Percentiles rank a stretch among this genome's conserved stretches.
Conservation (phyloP, 371 early-diverging fungal genomes). For the Apophysomyces ossiformis region DNA sequence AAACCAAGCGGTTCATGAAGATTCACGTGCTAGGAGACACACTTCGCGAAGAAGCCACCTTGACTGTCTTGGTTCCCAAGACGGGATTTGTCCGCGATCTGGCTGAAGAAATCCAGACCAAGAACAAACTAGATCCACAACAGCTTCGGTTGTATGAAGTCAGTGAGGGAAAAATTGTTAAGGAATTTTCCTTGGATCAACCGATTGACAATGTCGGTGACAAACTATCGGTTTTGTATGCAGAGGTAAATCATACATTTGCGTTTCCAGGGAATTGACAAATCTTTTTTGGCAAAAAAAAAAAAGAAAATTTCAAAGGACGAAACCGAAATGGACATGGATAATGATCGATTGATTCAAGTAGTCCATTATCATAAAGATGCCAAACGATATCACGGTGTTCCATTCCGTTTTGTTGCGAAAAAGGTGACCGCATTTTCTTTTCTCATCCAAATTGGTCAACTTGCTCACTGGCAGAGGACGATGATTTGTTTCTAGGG, state of each 20-base stretch:
- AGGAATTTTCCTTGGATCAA: conserved; percentile 45
- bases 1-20: conserved; percentile 64
- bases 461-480: not conserved
- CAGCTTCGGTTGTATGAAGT: conserved; percentile 51
- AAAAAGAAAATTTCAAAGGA: conserved; percentile 67
- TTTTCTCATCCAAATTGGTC: conserved; percentile 4
- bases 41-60: conserved; percentile 29
- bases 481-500: conserved; percentile 31
- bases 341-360: conserved; percentile 57
- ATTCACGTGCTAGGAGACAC: conserved; percentile 54
- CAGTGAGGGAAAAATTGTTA: conserved; percentile 40
- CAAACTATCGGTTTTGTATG: conserved; percentile 36
- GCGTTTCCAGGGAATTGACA: not conserved
- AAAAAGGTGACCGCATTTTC: conserved; percentile 49
- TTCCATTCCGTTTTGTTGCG: conserved; percentile 82
- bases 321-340: conserved; percentile 48
- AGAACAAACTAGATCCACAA: conserved; percentile 40
- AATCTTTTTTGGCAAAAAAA: not conserved
- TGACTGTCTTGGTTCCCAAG: conserved; percentile 62
- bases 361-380: conserved; percentile 83
- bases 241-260: conserved; percentile 38
- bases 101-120: conserved; percentile 63
- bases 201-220: conserved; percentile 42
- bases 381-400: conserved; percentile 68
- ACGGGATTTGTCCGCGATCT: conserved; percentile 61